Evolutionary conservation across 371 early-diverging fungal species (phyloP).

Genomic region (Apophysomyces trapeziformis): DNA sequence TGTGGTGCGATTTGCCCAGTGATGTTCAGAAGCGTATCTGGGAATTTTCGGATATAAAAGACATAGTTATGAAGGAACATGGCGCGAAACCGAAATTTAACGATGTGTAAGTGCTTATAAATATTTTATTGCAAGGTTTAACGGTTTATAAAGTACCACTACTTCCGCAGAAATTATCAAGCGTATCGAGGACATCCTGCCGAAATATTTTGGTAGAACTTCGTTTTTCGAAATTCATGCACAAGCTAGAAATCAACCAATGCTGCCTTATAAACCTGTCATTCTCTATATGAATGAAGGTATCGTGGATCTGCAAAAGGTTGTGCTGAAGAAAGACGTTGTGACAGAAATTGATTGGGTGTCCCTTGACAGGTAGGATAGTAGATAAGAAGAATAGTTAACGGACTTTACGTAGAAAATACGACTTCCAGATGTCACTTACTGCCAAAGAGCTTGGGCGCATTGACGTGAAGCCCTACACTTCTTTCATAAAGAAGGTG

Average conservation of each 20-base stretch:
- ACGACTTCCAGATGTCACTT: slow-evolving; percentile 46
- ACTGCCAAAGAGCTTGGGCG: slow-evolving; percentile 29
- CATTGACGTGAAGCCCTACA: slow-evolving; percentile 50
- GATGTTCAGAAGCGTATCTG: slow-evolving; percentile 35
- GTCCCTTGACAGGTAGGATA: slow-evolving; percentile 43
- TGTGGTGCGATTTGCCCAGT: slow-evolving; percentile 34
- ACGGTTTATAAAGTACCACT: slow-evolving; percentile 32
- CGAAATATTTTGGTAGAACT: slow-evolving; percentile 21
- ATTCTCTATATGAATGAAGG: slow-evolving; percentile 42
- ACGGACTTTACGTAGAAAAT: slow-evolving; percentile 25
- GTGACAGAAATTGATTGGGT: slow-evolving; percentile 48
- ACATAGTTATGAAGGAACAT: slow-evolving; percentile 39
- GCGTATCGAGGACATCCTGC: slow-evolving; percentile 31
- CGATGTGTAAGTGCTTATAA: slow-evolving; percentile 33
- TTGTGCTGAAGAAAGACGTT: slow-evolving; percentile 25
- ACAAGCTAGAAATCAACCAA: slow-evolving; percentile 41
- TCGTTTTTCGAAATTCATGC: slow-evolving; percentile 49
- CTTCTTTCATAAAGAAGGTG: slow-evolving; percentile 47
- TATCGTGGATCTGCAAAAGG: slow-evolving; percentile 39
- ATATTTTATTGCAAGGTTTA: not conserved
- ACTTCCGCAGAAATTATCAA: slow-evolving; percentile 27
- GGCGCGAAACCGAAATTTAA: slow-evolving; percentile 42
- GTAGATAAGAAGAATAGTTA: not conserved
- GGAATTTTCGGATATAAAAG: slow-evolving; percentile 46
- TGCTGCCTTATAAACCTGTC: slow-evolving; percentile 26